Percentiles rank a stretch among this genome's conserved stretches.
Evolutionary conservation across 345 rosid species (phyloP).

Genomic region (Camelina laxa): DNA sequence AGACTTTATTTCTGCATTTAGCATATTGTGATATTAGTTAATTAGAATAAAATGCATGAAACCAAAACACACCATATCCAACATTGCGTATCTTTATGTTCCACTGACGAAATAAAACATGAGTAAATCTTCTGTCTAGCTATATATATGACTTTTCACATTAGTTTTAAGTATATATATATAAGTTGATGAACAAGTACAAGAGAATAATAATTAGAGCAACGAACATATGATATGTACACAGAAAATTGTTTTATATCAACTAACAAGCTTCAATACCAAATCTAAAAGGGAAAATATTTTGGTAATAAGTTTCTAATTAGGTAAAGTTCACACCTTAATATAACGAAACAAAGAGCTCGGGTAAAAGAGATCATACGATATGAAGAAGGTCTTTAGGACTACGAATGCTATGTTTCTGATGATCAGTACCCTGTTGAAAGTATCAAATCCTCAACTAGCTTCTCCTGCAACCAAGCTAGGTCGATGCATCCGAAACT

Average conservation of each 20-base stretch:
- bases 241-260: neutral
- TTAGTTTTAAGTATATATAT: neutral
- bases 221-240: constrained; percentile 11
- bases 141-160: neutral
- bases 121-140: neutral
- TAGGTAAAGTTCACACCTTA: neutral
- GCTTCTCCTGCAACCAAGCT: constrained; percentile 51
- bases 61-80: neutral
- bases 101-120: constrained; percentile 16
- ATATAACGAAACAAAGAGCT: constrained; percentile 13
- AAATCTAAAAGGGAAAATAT: constrained; percentile 5
- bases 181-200: neutral
- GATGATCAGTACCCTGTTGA: constrained; percentile 12
- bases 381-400: constrained; percentile 25
- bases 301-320: neutral
- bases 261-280: constrained; percentile 21
- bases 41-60: constrained; percentile 14
- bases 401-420: neutral
- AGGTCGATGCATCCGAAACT: constrained; percentile 48
- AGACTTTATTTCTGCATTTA: constrained; percentile 20
- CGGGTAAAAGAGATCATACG: constrained; percentile 24
- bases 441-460: constrained; percentile 47
- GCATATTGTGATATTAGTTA: constrained; percentile 4
- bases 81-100: neutral
- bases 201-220: no score